These are phyloP conservation scores for Sporothrix pseudoabietina DNA, from an alignment of 2,329 filamentous ascomycete genomes.

Conservation along the genomic window DNA sequence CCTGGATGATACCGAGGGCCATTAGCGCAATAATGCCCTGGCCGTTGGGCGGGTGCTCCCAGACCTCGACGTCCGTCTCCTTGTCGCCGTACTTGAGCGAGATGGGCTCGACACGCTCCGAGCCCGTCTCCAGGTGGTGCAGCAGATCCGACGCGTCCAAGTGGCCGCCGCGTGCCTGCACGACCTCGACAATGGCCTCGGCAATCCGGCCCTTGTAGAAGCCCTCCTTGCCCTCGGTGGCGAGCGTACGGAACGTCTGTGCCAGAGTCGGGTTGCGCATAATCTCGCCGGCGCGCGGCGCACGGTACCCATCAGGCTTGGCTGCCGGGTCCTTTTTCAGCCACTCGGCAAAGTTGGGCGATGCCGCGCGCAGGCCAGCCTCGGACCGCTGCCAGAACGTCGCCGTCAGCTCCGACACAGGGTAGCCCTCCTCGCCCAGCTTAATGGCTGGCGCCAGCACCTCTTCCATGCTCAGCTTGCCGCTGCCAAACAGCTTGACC, in stretches of 20 bases:
- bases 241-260: slow-evolving; percentile 77
- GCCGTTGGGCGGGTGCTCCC: slow-evolving; percentile 96
- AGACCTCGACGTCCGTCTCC: slow-evolving; percentile 69
- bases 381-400: slow-evolving; percentile 73
- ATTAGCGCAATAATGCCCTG: slow-evolving; percentile 95
- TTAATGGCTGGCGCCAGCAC: slow-evolving; percentile 82
- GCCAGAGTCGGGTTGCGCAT: slow-evolving; percentile 84
- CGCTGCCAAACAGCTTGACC: slow-evolving; percentile 85
- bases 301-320: slow-evolving; percentile 65
- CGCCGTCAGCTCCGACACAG: slow-evolving; percentile 78
- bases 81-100: slow-evolving; percentile 67
- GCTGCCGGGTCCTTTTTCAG: slow-evolving; percentile 74
- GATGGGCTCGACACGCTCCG: slow-evolving; percentile 81
- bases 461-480: slow-evolving; percentile 73
- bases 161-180: slow-evolving; percentile 73
- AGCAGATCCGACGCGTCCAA: slow-evolving; percentile 78
- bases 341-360: slow-evolving; percentile 85
- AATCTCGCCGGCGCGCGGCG: slow-evolving; percentile 79
- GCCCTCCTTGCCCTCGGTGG: slow-evolving; percentile 78
- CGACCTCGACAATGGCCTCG: slow-evolving; percentile 76
- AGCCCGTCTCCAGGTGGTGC: slow-evolving; percentile 67
- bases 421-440: slow-evolving; percentile 84
- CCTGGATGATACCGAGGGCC: slow-evolving; percentile 87
- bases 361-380: slow-evolving; percentile 65
- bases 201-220: slow-evolving; percentile 89